Conservation (phyloP, 176 grass and related monocot species). For the Raddia distichophylla region DNA sequence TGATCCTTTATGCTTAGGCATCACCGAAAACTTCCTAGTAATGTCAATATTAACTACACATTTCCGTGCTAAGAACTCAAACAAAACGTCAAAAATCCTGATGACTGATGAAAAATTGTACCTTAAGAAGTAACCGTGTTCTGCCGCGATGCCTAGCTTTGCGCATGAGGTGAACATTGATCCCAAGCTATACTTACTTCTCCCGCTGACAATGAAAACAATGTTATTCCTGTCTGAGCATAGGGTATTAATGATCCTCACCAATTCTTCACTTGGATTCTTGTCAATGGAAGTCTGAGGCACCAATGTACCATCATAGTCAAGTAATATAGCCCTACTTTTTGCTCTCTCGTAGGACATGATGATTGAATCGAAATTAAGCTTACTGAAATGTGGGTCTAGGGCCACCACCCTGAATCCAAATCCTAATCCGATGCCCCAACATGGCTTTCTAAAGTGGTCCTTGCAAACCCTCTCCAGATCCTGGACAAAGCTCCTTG, state of each 20-base stretch:
- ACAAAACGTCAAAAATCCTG: background rate
- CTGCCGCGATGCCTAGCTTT: constrained; percentile 76
- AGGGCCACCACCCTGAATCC: constrained; percentile 91
- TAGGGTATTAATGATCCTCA: constrained; percentile 68
- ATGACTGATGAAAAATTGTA: constrained; percentile 31
- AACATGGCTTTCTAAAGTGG: constrained; percentile 83
- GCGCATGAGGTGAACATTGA: constrained; percentile 65
- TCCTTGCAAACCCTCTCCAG: constrained; percentile 83
- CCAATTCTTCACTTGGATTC: constrained; percentile 54
- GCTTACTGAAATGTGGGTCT: constrained; percentile 78
- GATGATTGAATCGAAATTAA: constrained; percentile 74
- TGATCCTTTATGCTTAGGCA: background rate
- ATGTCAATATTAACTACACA: constrained; percentile 1
- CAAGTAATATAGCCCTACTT: constrained; percentile 73
- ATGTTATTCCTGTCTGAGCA: constrained; percentile 66
- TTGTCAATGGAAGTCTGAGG: constrained; percentile 61
- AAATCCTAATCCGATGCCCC: constrained; percentile 88
- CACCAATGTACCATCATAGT: constrained; percentile 93
- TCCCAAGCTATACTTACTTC: constrained; percentile 53
- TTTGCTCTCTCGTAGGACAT: constrained; percentile 70
- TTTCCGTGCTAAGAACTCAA: background rate
- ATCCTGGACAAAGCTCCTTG: constrained; percentile 75
- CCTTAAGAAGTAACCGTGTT: constrained; percentile 89
- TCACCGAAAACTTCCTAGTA: background rate
- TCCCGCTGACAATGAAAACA: constrained; percentile 76